These are phyloP conservation scores for Pichia scutulata DNA, from an alignment of 805 yeast genomes.

Conservation along the genomic window DNA sequence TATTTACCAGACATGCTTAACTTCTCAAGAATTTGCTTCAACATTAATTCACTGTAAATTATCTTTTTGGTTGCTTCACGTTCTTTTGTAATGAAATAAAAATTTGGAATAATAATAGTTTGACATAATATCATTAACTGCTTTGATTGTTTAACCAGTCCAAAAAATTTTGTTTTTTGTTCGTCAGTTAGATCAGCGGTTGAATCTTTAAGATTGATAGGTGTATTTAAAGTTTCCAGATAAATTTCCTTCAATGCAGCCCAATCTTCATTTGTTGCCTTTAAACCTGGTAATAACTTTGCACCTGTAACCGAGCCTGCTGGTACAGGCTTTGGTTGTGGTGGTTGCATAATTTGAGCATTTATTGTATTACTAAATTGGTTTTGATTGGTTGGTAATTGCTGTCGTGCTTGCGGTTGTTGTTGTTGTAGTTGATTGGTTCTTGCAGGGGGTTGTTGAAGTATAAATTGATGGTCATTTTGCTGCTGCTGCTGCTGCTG, in stretches of 20 bases:
- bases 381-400: slow-evolving; percentile 29
- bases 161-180: slow-evolving; percentile 55
- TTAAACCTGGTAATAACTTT: slow-evolving; percentile 27
- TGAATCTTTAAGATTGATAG: slow-evolving; percentile 58
- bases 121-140: slow-evolving; percentile 64
- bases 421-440: slow-evolving; percentile 2
- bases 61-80: slow-evolving; percentile 68
- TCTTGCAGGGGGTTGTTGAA: neutral
- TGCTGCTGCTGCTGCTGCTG: slow-evolving; percentile 1
- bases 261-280: slow-evolving; percentile 55
- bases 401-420: slow-evolving; percentile 14
- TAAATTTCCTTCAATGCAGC: slow-evolving; percentile 52
- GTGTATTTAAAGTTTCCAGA: slow-evolving; percentile 61
- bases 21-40: slow-evolving; percentile 66
- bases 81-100: slow-evolving; percentile 67
- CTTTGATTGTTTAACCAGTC: slow-evolving; percentile 45
- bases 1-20: slow-evolving; percentile 43
- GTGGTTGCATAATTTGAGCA: slow-evolving; percentile 13
- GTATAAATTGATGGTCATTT: neutral
- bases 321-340: slow-evolving; percentile 3
- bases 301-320: slow-evolving; percentile 14
- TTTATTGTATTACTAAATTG: slow-evolving; percentile 14
- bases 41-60: slow-evolving; percentile 71
- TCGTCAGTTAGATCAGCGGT: slow-evolving; percentile 52
- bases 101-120: slow-evolving; percentile 63